Base-by-base conservation (phyloP, 2,329 filamentous ascomycete species). In the Fusarium sp. region DNA sequence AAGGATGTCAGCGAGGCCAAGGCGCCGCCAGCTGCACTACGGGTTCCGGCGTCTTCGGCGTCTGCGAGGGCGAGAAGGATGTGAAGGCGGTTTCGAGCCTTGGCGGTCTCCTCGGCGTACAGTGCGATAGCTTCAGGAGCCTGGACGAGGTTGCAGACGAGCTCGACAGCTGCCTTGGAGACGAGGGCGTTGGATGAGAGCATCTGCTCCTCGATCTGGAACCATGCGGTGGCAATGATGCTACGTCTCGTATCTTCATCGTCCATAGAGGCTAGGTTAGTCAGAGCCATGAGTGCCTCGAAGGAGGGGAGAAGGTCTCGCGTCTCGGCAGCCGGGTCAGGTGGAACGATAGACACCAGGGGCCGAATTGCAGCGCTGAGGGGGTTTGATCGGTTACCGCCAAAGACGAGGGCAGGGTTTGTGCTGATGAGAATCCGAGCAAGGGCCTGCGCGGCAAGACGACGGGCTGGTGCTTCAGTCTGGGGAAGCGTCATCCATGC, bases 81-180 rank as follows among this genome's bases (percentile, higher is more conserved):
- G 79, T 97, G 93, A 47, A 98, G 83, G 1, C 96, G 89, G 63
- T 94, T 91, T 30, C 88, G 89, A 0, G 95, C 93, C 70, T 92
- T 89, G 30, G 89, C 87, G 4, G 88, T 90, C 12, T 87, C 89
- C 66, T 93, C 92, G 0, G 91, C 92, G 76, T 94, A 96, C 32
- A 93, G 87, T 2, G 89, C 87, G 4, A 94, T 87, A 20, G 92
- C 92, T 38, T 91, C 87, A 0, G 91, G 89, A 2, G 88, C 88
- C 66, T 93, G 91, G 80, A 94, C 93, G 17, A 99, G 87, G 79
- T 99, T 99, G 85, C 97, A 99, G 25, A 98, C 87, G 4, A 99
- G 88, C 82, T 99, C 95, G 30, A 94, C 94, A 0, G 94, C 90
- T 1, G 96, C 96, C 60, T 96, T 94, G 65, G 93, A 92, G 20